Percentiles rank a stretch among this genome's conserved stretches.
Evolutionary conservation across 2,329 filamentous ascomycete genomes (phyloP).

Genomic region (Ophiostoma australiae): DNA sequence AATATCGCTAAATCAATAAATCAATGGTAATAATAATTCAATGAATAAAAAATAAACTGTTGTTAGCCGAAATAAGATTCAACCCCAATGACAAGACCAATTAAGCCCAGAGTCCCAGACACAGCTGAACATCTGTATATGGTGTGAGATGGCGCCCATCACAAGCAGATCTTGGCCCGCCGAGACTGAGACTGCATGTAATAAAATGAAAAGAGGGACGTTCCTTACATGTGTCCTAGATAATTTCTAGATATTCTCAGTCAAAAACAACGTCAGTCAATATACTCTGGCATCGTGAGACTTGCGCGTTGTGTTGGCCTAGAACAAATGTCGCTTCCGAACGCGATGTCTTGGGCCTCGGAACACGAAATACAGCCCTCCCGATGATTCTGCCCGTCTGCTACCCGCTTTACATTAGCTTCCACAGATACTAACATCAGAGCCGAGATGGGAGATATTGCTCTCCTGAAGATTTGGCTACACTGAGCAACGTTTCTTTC

Average conservation of each 20-base stretch:
- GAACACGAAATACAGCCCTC: background rate
- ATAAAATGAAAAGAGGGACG: slow-evolving; percentile 4
- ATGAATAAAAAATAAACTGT: background rate
- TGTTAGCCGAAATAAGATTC: background rate
- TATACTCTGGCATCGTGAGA: background rate
- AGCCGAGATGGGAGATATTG: too few species aligned
- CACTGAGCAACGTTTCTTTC: too few species aligned
- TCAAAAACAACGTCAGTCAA: background rate
- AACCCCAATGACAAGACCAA: background rate
- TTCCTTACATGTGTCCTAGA: background rate
- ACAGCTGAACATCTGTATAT: background rate
- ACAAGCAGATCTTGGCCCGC: background rate
- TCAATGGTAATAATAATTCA: too few species aligned
- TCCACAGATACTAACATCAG: too few species aligned
- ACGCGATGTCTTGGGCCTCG: background rate
- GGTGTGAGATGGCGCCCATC: background rate
- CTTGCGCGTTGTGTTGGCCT: background rate
- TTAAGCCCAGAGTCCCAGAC: background rate
- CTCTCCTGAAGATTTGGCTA: too few species aligned
- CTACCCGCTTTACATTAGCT: background rate
- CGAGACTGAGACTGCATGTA: background rate
- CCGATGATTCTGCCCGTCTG: background rate
- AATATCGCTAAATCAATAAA: background rate
- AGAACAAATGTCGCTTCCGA: background rate
- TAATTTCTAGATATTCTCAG: background rate